These are phyloP conservation scores for Cystobasidium pallidum DNA, from an alignment of 1,284 basidiomycete species.

Conservation along the genomic window DNA sequence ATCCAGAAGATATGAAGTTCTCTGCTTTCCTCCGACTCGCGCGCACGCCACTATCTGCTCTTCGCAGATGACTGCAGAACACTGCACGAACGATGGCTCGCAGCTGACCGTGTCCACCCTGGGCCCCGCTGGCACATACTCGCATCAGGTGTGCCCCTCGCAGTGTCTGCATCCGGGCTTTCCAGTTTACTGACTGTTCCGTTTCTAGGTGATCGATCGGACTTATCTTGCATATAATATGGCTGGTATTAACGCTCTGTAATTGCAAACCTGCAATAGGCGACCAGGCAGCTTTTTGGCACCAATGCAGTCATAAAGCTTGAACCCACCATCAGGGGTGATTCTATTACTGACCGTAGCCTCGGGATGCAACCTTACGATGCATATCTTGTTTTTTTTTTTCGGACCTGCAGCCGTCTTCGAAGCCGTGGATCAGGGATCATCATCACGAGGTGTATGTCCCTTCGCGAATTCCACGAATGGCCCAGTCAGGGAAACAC, in stretches of 20 bases:
- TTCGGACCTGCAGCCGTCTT: slow-evolving; percentile 50
- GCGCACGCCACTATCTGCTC: background rate
- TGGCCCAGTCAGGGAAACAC: slow-evolving; percentile 50
- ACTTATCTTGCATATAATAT: slow-evolving; percentile 18
- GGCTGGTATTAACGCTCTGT: background rate
- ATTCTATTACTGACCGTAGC: background rate
- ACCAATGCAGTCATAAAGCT: slow-evolving; percentile 31
- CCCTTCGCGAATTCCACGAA: slow-evolving; percentile 53
- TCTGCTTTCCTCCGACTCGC: slow-evolving; percentile 35
- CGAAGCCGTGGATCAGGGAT: slow-evolving; percentile 34
- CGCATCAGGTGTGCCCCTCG: slow-evolving; percentile 48
- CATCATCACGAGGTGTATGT: slow-evolving; percentile 46
- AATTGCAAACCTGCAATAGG: background rate
- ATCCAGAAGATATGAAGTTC: background rate
- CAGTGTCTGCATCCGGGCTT: background rate
- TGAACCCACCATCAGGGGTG: slow-evolving; percentile 28
- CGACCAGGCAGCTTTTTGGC: background rate
- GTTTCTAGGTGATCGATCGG: slow-evolving; percentile 24
- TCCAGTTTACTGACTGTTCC: slow-evolving; percentile 12
- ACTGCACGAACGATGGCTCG: background rate
- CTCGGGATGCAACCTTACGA: background rate
- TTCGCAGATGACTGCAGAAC: background rate
- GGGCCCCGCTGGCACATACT: slow-evolving; percentile 52
- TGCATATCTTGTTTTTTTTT: no score
- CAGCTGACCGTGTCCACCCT: slow-evolving; percentile 48